Conservation (phyloP, 345 rosid species). For the Populus davidiana region DNA sequence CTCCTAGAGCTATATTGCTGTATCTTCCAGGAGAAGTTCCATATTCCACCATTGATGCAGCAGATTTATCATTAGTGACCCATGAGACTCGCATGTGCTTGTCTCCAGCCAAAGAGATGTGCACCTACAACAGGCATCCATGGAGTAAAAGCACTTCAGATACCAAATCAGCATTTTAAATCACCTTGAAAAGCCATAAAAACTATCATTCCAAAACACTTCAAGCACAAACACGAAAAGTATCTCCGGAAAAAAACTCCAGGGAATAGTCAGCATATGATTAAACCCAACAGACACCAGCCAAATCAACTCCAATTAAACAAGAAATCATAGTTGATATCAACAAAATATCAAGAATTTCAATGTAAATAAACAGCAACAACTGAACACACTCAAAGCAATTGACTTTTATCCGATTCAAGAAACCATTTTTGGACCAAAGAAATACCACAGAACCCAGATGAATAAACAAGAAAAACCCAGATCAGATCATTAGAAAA, state of each 20-base stretch:
- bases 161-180: background rate
- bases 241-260: background rate
- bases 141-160: background rate
- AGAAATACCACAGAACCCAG: constrained; percentile 2
- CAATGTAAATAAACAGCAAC: background rate
- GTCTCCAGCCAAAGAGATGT: constrained; percentile 78
- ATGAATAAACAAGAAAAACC: constrained; percentile 10
- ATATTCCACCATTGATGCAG: constrained; percentile 71
- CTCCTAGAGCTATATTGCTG: constrained; percentile 50
- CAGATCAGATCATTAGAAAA: constrained; percentile 20
- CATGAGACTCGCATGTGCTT: constrained; percentile 77
- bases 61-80: constrained; percentile 58
- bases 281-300: background rate
- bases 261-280: background rate
- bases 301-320: background rate
- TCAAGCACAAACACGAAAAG: background rate
- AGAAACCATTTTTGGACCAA: background rate
- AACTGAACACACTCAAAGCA: background rate
- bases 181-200: background rate
- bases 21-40: constrained; percentile 74
- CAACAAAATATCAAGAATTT: background rate
- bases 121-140: constrained; percentile 39
- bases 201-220: background rate
- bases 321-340: background rate
- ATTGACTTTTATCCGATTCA: background rate